These are phyloP conservation scores for Ormosia emarginata DNA, from an alignment of 306 rosid genomes.

Conservation along the genomic window DNA sequence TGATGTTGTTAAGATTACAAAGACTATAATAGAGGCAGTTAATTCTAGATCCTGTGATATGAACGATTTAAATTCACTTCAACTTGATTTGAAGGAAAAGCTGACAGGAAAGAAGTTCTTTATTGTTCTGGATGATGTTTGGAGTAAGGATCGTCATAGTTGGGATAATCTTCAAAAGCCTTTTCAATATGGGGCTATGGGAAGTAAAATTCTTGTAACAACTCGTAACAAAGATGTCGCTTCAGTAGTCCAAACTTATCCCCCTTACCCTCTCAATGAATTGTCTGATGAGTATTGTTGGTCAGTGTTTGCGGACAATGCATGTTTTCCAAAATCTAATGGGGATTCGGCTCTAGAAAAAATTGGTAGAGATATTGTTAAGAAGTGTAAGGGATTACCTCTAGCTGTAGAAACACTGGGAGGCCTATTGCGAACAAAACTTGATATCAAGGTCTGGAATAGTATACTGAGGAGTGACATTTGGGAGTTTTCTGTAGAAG, in stretches of 20 bases:
- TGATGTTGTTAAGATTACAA: not conserved
- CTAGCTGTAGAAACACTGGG: not conserved
- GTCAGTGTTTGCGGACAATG: slow-evolving; percentile 2
- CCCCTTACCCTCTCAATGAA: not conserved
- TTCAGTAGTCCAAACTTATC: not conserved
- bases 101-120: not conserved
- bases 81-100: not conserved
- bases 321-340: not conserved
- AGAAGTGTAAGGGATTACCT: slow-evolving; percentile 22
- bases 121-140: slow-evolving; percentile 21
- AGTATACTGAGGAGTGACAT: not conserved
- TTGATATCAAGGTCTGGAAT: not conserved
- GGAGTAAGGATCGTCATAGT: not conserved
- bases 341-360: not conserved
- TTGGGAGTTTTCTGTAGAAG: not conserved
- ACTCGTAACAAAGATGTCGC: slow-evolving; percentile 3
- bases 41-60: not conserved
- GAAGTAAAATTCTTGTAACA: slow-evolving; percentile 25
- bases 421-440: not conserved
- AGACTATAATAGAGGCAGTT: not conserved
- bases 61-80: not conserved
- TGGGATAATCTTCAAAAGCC: not conserved
- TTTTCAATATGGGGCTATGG: not conserved
- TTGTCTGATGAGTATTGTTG: not conserved
- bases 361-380: not conserved